Percentiles rank a stretch among this genome's conserved stretches.
Conservation (phyloP, 768 basidiomycete genomes). For the Auriscalpium orientale region DNA sequence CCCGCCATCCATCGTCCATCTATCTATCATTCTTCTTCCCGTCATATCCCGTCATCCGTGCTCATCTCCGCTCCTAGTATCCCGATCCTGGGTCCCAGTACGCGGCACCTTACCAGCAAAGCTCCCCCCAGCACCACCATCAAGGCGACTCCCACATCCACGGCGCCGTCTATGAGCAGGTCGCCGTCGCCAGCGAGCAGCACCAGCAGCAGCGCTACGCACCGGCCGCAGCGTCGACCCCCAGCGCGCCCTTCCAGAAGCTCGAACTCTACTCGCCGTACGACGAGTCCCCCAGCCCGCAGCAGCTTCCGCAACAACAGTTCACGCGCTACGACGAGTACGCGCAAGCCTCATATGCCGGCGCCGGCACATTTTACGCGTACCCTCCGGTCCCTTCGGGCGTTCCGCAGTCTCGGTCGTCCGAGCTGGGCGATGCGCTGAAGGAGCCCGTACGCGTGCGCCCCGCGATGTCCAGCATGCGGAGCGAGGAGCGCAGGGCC, state of each 20-base stretch:
- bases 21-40: too few relatives aligned
- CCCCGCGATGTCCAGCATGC: not conserved
- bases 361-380: too few relatives aligned
- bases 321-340: not conserved
- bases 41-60: too few relatives aligned
- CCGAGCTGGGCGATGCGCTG: slow-evolving; percentile 11
- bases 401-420: slow-evolving; percentile 2
- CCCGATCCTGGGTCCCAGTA: too few relatives aligned
- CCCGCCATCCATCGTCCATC: too few relatives aligned
- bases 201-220: not conserved
- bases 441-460: slow-evolving; percentile 4
- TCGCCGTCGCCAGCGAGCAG: too few relatives aligned
- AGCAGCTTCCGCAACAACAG: not conserved
- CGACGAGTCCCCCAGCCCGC: not conserved
- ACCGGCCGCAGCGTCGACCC: not conserved
- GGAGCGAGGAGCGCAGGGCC: not conserved
- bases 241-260: not conserved
- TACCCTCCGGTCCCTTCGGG: too few relatives aligned
- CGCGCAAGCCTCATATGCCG: not conserved
- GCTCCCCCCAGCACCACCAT: not conserved
- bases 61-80: too few relatives aligned
- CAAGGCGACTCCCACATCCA: not conserved
- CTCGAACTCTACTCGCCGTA: not conserved
- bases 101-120: not conserved
- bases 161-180: not conserved